Base-by-base conservation (phyloP, 345 rosid genomes). In the Syzygium jambos region DNA sequence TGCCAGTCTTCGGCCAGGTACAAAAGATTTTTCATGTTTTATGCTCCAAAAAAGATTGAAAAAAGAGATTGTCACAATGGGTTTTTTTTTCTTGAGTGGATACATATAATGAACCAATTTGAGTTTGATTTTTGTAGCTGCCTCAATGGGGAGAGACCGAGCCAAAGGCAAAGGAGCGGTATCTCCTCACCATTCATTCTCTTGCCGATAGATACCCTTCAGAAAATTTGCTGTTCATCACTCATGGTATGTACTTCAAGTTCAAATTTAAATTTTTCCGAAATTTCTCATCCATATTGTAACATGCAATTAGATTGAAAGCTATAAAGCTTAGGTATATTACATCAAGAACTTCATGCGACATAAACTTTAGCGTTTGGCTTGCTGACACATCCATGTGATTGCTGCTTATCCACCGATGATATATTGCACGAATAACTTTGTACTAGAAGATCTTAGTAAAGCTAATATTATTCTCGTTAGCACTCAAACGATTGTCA, bases 141-240 rank as follows among this genome's bases (percentile, higher is more conserved):
- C 99, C 99, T 1, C 84, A 84, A 86, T 98, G 98, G 99, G 97
- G 90, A 68, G 99, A 98, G 87, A 65, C 93, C 0, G 89, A 88
- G 38, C 54, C 5, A 52, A 91, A 84, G 29, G 90, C 98, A 13
- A 91, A 94, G 89, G 89, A 84, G 16, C 93, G 98, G 83, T 98
- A 93, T 90, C 90, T 89, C 52, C 89, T 91, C 25, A 90, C 92
- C 52, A 89, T 98, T 9, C 92, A 91, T 86, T 91, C 94, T 6
- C 97, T 96, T 10, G 96, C 98, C 0, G 94, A 96, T 91, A 94
- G 90, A 91, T 93, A 95, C 92, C 98, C 99, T 68, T 84, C 90
- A 49, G 97, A 98, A 85, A 96, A 96, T 87, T 89, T 98, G 94
- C 93, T 96, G 86, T 89, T 98, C 54, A 95, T 98, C 87, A 93